Evolutionary conservation across 2,329 filamentous ascomycete species (phyloP).

Genomic region (Pseudocercospora macadamiae): DNA sequence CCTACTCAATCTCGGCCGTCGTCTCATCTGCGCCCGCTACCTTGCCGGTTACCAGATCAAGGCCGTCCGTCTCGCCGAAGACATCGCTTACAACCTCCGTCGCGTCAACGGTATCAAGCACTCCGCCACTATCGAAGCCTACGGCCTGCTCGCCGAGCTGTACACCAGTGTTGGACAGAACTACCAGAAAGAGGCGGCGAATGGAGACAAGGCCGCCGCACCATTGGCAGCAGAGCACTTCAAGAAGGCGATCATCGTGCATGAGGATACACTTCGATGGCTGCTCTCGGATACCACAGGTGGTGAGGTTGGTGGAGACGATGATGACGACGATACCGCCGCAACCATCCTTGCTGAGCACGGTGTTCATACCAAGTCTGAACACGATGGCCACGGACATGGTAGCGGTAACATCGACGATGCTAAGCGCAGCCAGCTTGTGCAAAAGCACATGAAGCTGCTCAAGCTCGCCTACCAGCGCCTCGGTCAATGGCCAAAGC

Average conservation of each 20-base stretch:
- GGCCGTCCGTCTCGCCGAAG: constrained; percentile 53
- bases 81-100: constrained; percentile 60
- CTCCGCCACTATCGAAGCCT: constrained; percentile 53
- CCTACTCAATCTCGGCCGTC: constrained; percentile 56
- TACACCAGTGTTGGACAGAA: constrained; percentile 49
- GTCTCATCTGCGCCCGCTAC: constrained; percentile 57
- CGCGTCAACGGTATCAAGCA: constrained; percentile 56
- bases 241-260: constrained; percentile 43
- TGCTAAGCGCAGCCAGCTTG: constrained; percentile 33
- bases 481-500: constrained; percentile 51
- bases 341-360: constrained; percentile 42
- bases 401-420: constrained; percentile 24
- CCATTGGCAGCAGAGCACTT: constrained; percentile 43
- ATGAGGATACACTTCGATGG: constrained; percentile 37
- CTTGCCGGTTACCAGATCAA: constrained; percentile 50
- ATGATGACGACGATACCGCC: constrained; percentile 43
- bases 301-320: constrained; percentile 36
- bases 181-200: constrained; percentile 42
- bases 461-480: constrained; percentile 47
- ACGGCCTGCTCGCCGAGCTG: constrained; percentile 53
- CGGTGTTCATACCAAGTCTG: constrained; percentile 36
- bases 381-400: constrained; percentile 29
- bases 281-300: constrained; percentile 31
- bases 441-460: constrained; percentile 43
- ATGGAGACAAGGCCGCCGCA: constrained; percentile 38